phyloP scores from a whole-genome alignment of 2,329 filamentous ascomycete genomes.

The Penicillium freii region DNA sequence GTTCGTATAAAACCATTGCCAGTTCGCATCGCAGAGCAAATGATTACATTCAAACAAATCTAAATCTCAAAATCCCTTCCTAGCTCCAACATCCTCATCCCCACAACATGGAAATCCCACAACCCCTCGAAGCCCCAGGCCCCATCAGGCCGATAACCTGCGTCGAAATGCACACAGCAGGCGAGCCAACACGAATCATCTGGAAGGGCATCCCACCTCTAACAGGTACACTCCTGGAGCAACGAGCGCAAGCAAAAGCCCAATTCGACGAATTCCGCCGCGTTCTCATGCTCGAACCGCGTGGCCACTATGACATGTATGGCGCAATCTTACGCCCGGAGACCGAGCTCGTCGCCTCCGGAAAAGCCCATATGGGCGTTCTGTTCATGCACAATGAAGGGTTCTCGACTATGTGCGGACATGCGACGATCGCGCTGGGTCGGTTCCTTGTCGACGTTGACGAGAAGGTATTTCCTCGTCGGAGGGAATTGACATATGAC shows the following conservation, averaged over 20 bases:
- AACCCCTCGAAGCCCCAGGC: slow-evolving; percentile 2
- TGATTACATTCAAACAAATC: background rate
- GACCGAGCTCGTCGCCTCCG: slow-evolving; percentile 42
- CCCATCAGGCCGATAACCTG: slow-evolving; percentile 26
- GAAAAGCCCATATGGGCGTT: slow-evolving; percentile 49
- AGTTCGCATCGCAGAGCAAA: background rate
- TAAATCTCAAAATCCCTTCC: background rate
- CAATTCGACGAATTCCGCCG: slow-evolving; percentile 44
- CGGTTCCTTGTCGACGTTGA: slow-evolving; percentile 45
- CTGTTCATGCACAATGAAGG: slow-evolving; percentile 51
- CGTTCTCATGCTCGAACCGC: slow-evolving; percentile 48
- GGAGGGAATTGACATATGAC: slow-evolving; percentile 34
- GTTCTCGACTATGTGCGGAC: slow-evolving; percentile 53
- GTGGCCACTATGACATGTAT: slow-evolving; percentile 54
- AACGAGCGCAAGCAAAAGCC: slow-evolving; percentile 39
- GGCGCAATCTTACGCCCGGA: slow-evolving; percentile 47
- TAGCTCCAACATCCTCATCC: background rate
- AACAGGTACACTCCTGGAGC: slow-evolving; percentile 42
- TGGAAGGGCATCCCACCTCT: slow-evolving; percentile 42
- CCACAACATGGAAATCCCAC: background rate
- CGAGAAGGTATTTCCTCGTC: slow-evolving; percentile 42
- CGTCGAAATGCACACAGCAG: slow-evolving; percentile 51
- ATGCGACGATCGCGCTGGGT: slow-evolving; percentile 53
- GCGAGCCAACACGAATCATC: slow-evolving; percentile 51
- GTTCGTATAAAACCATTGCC: background rate